Base-by-base conservation (phyloP, 2,329 filamentous ascomycete species). In the Epichloe scottii region DNA sequence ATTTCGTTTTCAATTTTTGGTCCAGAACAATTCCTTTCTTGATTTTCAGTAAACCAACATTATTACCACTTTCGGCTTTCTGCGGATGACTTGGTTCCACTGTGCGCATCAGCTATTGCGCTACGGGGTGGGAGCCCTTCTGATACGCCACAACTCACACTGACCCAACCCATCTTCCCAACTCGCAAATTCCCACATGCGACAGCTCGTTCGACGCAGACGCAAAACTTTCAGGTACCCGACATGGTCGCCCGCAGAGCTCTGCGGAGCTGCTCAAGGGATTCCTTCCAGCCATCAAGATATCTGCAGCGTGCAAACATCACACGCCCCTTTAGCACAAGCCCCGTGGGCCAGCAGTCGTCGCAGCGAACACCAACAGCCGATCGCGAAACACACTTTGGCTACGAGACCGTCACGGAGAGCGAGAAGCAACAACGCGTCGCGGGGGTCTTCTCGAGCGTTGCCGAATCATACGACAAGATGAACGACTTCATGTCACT, bases 401-500 rank as follows among this genome's bases (percentile, higher is more conserved):
- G 90, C 48, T 96, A 89, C 66, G 79, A 90, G 70, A 91, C 87
- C 41, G 77, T 96, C 40, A 81, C 85, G 15, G 87, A 94, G 65
- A 75, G 81, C 10, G 76, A 93, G 66, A 96, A 96, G 70, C 72
- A 71, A 43, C 62, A 75, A 57, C 67, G 72, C 76, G 90, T 96
- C 40, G 86, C 86, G 54, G 82, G 80, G 41, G 93, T 98, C 53
- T 98, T 98, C 73, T 91, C 88, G 68, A 96, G 86, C 58, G 93
- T 98, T 40, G 93, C 93, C 58, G 83, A 87, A 56, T 89, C 86
- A 17, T 98, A 98, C 71, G 93, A 98, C 69, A 85, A 84, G 55
- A 98, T 98, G 93, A 98, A 98, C 72, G 93, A 98, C 68, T 78
- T 97, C 59, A 98, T 98, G 93, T 97, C 93, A 7, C 80, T 98